Base-by-base conservation (phyloP, 163 green algal species). In the Scenedesmus sp. region DNA sequence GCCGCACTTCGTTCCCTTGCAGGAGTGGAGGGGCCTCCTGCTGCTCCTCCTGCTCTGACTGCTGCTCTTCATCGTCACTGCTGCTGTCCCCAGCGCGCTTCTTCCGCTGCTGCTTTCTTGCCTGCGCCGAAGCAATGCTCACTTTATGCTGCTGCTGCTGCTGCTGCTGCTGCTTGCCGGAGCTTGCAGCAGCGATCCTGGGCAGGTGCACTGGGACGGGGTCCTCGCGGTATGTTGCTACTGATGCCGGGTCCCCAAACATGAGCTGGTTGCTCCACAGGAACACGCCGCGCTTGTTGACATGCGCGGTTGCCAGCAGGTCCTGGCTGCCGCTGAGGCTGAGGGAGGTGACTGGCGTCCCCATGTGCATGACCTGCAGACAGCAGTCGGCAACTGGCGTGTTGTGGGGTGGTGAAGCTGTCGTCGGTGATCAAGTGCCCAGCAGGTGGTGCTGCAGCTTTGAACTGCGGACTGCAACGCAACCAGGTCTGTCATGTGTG, bases 201-300 rank as follows among this genome's bases (percentile, higher is more conserved):
- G 85, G 86, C 80, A 93, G 68, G 80, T 90, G 84, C 73, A 92
- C 82, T n/a, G 65, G 73, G 24, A 92, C 33, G 33, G 76, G 42
- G n/a, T 42, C 49, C 1, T 87, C 51, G 37, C 35, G 59, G 83
- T 87, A 86, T n/a, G 72, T 61, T 44, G 82, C 82, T 20, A 97
- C 90, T 82, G 94, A 91, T 6, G 83, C 93, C 7, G 93, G 89
- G 49, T 90, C 92, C 68, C 96, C 96, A 92, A 97, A 98, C 87
- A 97, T 91, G 51, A 94, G 84, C 92, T 96, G 94, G 93, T 99
- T 99, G 83, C 93, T 92, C 98, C 98, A 99, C 26, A 99, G 95
- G 93, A 99, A 99, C 79, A 99, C 96, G 43, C 98, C 98, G 6
- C 96, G 94, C 51, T 87, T 86, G 86, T 96, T 94, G 30, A 94